Conservation (phyloP, 2,329 filamentous ascomycete genomes). For the Monosporascus sp. region DNA sequence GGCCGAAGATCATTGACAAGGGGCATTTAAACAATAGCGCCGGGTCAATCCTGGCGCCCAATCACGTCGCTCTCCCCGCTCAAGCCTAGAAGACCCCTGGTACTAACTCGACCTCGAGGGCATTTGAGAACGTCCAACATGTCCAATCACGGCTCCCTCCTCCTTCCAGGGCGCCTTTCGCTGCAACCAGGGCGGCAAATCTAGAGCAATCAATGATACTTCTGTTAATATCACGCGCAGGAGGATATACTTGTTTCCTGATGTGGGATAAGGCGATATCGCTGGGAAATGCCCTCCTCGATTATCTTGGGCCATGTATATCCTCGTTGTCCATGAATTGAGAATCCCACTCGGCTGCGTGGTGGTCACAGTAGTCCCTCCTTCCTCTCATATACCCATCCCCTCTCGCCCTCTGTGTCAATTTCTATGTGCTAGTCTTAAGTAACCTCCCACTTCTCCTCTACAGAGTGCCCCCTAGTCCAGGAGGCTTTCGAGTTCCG, state of each 20-base stretch:
- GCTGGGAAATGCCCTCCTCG: constrained; percentile 4
- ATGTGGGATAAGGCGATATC: constrained; percentile 7
- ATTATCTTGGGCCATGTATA: constrained; percentile 10
- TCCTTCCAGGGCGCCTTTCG: constrained; percentile 16
- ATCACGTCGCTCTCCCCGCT: constrained; percentile 20
- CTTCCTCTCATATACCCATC: constrained; percentile 18
- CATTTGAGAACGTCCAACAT: constrained; percentile 12
- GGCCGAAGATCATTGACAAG: constrained; percentile 24
- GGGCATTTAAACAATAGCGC: constrained; percentile 22
- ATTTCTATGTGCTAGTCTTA: constrained; percentile 1
- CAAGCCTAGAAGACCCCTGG: constrained; percentile 9
- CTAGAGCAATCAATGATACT: constrained; percentile 9
- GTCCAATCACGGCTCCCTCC: constrained; percentile 14
- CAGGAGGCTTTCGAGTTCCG: constrained; percentile 14
- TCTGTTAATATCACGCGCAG: constrained; percentile 2
- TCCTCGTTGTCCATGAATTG: not conserved
- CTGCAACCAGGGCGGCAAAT: constrained; percentile 22
- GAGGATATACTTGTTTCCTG: constrained; percentile 9
- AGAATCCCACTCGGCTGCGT: not conserved
- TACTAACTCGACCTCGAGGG: constrained; percentile 17
- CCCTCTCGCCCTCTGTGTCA: constrained; percentile 9
- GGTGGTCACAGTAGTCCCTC: constrained; percentile 5
- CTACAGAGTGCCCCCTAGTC: not conserved
- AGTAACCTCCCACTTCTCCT: constrained; percentile 2
- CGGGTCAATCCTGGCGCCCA: constrained; percentile 21